Evolutionary conservation across 2,329 filamentous ascomycete genomes (phyloP).

Genomic region (Hypomyces rosellus): DNA sequence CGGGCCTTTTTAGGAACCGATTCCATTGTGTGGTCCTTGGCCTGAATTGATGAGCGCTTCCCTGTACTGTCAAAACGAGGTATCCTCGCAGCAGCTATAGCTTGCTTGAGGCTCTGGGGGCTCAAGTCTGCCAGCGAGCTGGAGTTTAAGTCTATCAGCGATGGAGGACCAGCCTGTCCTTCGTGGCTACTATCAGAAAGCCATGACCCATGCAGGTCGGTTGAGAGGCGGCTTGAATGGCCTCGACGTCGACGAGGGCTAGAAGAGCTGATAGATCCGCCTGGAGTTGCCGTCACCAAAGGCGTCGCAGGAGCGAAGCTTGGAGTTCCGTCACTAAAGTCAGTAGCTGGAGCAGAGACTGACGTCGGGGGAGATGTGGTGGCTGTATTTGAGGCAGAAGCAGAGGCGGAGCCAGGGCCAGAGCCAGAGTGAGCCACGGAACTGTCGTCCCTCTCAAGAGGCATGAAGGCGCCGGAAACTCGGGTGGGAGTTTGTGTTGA

Average conservation of each 20-base stretch:
- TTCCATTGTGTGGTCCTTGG: slow-evolving; percentile 24
- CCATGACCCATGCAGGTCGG: slow-evolving; percentile 12
- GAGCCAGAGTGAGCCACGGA: slow-evolving; percentile 11
- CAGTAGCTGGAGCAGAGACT: slow-evolving; percentile 1
- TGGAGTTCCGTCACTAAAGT: slow-evolving; percentile 3
- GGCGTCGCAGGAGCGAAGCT: background rate
- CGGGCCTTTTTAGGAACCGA: slow-evolving; percentile 42
- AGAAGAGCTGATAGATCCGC: background rate
- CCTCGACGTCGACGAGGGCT: slow-evolving; percentile 5
- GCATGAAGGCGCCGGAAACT: slow-evolving; percentile 26
- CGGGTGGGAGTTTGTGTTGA: too few species aligned
- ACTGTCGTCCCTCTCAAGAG: slow-evolving; percentile 15
- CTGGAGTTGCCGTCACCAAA: background rate
- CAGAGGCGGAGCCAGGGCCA: slow-evolving; percentile 10
- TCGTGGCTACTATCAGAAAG: slow-evolving; percentile 10
- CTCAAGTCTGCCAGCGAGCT: slow-evolving; percentile 1
- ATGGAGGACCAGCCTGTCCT: slow-evolving; percentile 10
- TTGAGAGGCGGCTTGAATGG: slow-evolving; percentile 12
- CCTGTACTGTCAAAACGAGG: slow-evolving; percentile 14
- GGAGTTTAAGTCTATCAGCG: background rate
- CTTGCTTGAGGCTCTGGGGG: slow-evolving; percentile 1
- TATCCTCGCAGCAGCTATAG: slow-evolving; percentile 11
- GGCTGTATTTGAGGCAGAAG: slow-evolving; percentile 3
- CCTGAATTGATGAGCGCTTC: slow-evolving; percentile 21
- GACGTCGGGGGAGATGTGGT: background rate